These are phyloP conservation scores for Gossypium longicalyx DNA, from an alignment of 345 rosid genomes.

Conservation along the genomic window DNA sequence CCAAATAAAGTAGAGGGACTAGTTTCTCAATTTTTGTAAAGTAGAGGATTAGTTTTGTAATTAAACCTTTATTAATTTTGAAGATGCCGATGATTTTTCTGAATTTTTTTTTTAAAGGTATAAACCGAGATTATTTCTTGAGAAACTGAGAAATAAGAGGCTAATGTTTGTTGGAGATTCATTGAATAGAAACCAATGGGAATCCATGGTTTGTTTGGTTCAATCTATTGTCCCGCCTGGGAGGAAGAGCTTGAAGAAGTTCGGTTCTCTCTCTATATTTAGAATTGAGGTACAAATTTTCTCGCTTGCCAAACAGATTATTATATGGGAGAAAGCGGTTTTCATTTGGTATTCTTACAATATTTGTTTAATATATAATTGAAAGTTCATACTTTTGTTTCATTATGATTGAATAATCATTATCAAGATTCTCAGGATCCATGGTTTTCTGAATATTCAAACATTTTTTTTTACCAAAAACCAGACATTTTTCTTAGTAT, in stretches of 20 bases:
- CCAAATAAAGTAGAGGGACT: no score
- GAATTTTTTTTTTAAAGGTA: conserved; percentile 39
- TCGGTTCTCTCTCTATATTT: conserved; percentile 63
- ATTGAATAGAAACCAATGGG: conserved; percentile 95
- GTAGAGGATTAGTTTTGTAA: no score
- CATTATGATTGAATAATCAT: not conserved
- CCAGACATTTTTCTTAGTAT: not conserved
- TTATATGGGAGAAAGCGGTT: not conserved
- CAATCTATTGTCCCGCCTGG: conserved; percentile 70
- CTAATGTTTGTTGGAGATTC: conserved; percentile 98
- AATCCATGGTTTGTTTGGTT: conserved; percentile 91
- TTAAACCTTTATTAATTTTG: not conserved
- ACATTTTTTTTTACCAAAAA: not conserved
- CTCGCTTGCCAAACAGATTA: not conserved
- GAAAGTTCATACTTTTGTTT: not conserved
- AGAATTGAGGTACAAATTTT: conserved; percentile 53
- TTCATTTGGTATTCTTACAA: not conserved
- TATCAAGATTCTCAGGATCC: no score
- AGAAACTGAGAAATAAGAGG: conserved; percentile 90
- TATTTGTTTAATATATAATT: not conserved
- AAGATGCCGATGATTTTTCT: conserved; percentile 1
- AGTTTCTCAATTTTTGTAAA: no score
- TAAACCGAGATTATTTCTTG: conserved; percentile 57
- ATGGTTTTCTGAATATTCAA: not conserved
- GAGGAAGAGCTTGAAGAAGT: conserved; percentile 57